These are phyloP conservation scores for Backusella macrospora DNA, from an alignment of 192 early-diverging fungal species.

Conservation along the genomic window DNA sequence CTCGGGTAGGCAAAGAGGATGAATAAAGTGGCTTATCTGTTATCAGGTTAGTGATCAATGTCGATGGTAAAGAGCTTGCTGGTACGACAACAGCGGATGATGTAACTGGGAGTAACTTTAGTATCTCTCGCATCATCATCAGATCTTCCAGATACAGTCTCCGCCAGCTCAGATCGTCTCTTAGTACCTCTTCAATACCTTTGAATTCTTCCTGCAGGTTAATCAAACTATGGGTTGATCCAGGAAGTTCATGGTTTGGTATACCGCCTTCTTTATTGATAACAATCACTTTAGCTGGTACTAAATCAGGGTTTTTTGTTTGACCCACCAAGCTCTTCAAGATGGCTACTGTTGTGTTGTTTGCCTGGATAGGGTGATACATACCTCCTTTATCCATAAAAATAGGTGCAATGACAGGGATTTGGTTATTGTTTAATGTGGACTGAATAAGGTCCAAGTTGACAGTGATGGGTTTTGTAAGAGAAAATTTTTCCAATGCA, in stretches of 20 bases:
- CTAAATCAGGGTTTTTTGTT: constrained; percentile 18
- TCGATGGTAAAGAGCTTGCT: constrained; percentile 42
- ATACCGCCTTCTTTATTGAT: constrained; percentile 74
- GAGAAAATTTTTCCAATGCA: constrained; percentile 47
- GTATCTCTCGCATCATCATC: constrained; percentile 64
- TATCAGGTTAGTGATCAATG: constrained; percentile 71
- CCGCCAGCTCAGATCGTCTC: constrained; percentile 30
- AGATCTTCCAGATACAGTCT: constrained; percentile 50
- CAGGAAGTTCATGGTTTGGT: constrained; percentile 50
- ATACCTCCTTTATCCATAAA: constrained; percentile 41
- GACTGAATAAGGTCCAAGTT: constrained; percentile 52
- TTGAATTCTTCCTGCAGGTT: constrained; percentile 82
- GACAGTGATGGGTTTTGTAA: not conserved
- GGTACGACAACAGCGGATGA: constrained; percentile 79
- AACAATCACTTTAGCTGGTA: constrained; percentile 65
- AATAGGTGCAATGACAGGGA: constrained; percentile 61
- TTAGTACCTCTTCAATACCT: constrained; percentile 46
- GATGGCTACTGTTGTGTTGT: constrained; percentile 56
- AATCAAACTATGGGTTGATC: constrained; percentile 69
- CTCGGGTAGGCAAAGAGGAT: constrained; percentile 47
- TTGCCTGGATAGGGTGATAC: constrained; percentile 43
- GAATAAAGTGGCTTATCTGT: constrained; percentile 77
- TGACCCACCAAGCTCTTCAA: constrained; percentile 40
- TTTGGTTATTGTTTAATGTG: constrained; percentile 62
- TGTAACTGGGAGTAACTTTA: constrained; percentile 69